Conservation (phyloP, 345 rosid species). For the Microcos paniculata region DNA sequence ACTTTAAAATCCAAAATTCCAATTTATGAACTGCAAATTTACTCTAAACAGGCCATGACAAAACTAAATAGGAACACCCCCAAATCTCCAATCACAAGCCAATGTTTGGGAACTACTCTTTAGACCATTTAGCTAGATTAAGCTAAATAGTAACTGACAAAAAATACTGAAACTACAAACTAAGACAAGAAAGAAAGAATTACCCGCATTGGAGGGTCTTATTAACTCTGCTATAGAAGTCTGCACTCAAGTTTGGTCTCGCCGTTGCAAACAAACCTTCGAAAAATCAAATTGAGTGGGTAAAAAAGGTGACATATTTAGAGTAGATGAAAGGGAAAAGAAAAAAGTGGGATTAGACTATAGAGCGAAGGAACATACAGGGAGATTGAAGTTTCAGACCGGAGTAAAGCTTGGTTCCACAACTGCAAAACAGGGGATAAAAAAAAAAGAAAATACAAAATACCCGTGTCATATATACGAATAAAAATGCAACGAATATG, state of each 20-base stretch:
- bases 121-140: background rate
- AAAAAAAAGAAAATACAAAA: background rate
- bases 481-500: background rate
- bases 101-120: background rate
- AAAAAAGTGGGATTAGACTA: background rate
- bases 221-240: constrained; percentile 62
- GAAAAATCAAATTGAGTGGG: background rate
- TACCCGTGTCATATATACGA: constrained; percentile 16
- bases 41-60: background rate
- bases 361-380: constrained; percentile 32
- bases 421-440: constrained; percentile 37
- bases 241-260: constrained; percentile 61
- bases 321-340: background rate
- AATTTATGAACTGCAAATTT: background rate
- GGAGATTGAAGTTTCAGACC: constrained; percentile 74
- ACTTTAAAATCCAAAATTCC: background rate
- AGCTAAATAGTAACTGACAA: background rate
- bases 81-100: constrained; percentile 8
- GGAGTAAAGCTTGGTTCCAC: constrained; percentile 62
- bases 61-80: background rate
- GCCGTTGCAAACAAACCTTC: constrained; percentile 47
- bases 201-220: constrained; percentile 76
- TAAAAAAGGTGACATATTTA: background rate
- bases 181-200: background rate
- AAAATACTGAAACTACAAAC: background rate